phyloP scores from a whole-genome alignment of 495 filamentous ascomycete genomes.

The Aspergillus campestris region DNA sequence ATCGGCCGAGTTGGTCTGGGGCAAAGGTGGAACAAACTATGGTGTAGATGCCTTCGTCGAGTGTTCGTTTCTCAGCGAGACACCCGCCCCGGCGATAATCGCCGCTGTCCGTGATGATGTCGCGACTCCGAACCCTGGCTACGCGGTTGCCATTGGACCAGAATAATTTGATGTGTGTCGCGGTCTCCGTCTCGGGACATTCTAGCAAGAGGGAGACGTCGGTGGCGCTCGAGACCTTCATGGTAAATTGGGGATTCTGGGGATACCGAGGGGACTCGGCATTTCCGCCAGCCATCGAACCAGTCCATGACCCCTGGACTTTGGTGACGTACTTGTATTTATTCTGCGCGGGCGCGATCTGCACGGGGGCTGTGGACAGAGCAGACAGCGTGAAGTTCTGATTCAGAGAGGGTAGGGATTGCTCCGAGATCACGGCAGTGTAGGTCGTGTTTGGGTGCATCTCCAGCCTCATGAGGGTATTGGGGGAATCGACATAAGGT shows the following conservation, averaged over 20 bases:
- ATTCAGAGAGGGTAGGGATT: slow-evolving; percentile 56
- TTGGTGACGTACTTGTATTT: slow-evolving; percentile 47
- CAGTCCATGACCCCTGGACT: slow-evolving; percentile 60
- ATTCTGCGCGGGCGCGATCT: slow-evolving; percentile 50
- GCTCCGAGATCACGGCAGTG: slow-evolving; percentile 72
- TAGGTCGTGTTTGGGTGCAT: slow-evolving; percentile 50
- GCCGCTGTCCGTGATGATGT: slow-evolving; percentile 70
- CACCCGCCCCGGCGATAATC: slow-evolving; percentile 80
- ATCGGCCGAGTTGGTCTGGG: slow-evolving; percentile 62
- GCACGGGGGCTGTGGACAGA: slow-evolving; percentile 55
- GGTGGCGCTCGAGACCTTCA: slow-evolving; percentile 48
- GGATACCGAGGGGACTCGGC: slow-evolving; percentile 65
- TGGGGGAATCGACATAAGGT: slow-evolving; percentile 88
- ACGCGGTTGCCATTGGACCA: slow-evolving; percentile 67
- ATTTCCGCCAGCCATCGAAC: slow-evolving; percentile 75
- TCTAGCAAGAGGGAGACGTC: slow-evolving; percentile 65
- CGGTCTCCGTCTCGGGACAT: slow-evolving; percentile 57
- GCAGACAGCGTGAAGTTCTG: slow-evolving; percentile 81
- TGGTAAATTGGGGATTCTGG: slow-evolving; percentile 75
- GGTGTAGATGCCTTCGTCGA: slow-evolving; percentile 69
- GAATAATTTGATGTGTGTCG: slow-evolving; percentile 77
- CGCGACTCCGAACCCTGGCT: slow-evolving; percentile 55
- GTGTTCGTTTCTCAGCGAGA: slow-evolving; percentile 46
- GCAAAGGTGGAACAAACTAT: slow-evolving; percentile 86
- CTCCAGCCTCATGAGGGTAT: slow-evolving; percentile 74